Conservation (phyloP, 805 yeast genomes). For the Lachancea quebecensis region DNA sequence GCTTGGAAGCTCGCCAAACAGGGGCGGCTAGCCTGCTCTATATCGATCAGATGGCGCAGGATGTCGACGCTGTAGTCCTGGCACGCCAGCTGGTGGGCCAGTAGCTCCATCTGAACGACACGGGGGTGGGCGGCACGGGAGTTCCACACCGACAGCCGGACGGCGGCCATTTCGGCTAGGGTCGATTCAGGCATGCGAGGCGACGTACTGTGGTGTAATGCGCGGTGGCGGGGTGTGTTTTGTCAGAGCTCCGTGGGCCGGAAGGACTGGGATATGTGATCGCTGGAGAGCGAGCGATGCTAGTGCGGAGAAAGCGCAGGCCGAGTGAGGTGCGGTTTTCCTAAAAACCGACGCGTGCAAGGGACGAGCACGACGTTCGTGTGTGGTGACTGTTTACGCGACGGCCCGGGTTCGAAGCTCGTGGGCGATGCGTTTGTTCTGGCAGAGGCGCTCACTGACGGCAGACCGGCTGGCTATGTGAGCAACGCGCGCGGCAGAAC, state of each 20-base stretch:
- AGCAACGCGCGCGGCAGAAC: not conserved
- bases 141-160: slow-evolving; percentile 10
- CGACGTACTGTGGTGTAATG: too few species aligned
- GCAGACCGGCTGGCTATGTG: not conserved
- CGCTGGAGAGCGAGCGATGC: too few species aligned
- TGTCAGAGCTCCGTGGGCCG: not conserved
- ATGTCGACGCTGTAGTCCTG: slow-evolving; percentile 42
- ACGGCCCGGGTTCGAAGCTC: not conserved
- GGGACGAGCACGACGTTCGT: too few species aligned
- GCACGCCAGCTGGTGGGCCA: slow-evolving; percentile 38
- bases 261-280: too few species aligned
- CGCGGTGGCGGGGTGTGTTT: not conserved
- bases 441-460: not conserved
- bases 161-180: slow-evolving; percentile 5
- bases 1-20: slow-evolving; percentile 28
- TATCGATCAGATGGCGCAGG: slow-evolving; percentile 30
- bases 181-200: not conserved
- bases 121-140: slow-evolving; percentile 34
- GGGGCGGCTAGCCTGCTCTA: slow-evolving; percentile 29
- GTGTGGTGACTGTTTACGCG: too few species aligned
- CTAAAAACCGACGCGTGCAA: too few species aligned
- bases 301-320: too few species aligned
- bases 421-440: not conserved
- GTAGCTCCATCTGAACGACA: slow-evolving; percentile 42
- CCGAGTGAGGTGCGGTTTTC: too few species aligned